Evolutionary conservation across 352 stramenopile species (phyloP), one percentile per base, ranked within the genome.

Genomic region (Pythium pectinolyticum): DNA sequence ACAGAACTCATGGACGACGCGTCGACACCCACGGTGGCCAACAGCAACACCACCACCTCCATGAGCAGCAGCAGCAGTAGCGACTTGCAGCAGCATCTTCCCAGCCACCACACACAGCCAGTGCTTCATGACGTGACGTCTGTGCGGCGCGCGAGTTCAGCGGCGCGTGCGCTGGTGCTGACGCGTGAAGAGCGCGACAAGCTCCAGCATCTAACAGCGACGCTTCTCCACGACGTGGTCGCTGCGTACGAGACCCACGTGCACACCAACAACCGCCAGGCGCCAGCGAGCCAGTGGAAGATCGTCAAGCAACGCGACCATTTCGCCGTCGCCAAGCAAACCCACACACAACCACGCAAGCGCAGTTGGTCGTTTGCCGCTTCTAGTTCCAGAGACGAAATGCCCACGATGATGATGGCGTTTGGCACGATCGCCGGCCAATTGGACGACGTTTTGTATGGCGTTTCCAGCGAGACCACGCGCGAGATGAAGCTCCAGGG

Each of bases 361-460:
- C 24, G 47, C 12, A 48, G 48, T 25, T 56, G 40, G 57, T 50
- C 3, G 37, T 10, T 43, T 31, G 14, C 24, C 25, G 17, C 24
- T 61, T n/a, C 27, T 19, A 35, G 28, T 22, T 52, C 32, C 7
- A 50, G 37, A 17, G 66, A 82, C 37, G 73, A 66, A 19, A 43
- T 67, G 53, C 60, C 61, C 0, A 70, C 61, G 19, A 65, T 91
- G 31, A 61, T 88, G 63, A 61, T 88, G 63, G 71, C 77, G 43
- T 72, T 67, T 2, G 82, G 82, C 7, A 53, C 63, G 22, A 55
- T 86, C 11, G 69, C 78, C 5, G 80, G 80, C 15, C 70, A 77
- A 22, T 35, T 92, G 17, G 73, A 90, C 39, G 82, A 92, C 58
- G 66, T 80, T 25, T 72, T 92, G 61, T 89, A 80, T 47, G 82